Conservation (phyloP, 202 grass and related monocot species). For the Dendrocalamus latiflorus region DNA sequence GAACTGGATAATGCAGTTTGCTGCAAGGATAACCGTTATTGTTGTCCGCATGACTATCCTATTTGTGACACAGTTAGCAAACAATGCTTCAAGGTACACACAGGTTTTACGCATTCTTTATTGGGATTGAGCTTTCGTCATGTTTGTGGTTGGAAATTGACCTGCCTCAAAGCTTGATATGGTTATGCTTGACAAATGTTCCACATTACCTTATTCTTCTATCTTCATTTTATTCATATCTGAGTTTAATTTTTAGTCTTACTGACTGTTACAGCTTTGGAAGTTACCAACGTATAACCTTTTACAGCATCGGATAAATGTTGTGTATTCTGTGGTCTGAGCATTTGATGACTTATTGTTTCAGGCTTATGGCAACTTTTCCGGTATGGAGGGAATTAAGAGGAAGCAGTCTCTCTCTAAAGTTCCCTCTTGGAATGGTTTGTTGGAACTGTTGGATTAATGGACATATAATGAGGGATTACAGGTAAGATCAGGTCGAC, state of each 20-base stretch:
- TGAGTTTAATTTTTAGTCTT: background rate
- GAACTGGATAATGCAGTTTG: conserved; percentile 73
- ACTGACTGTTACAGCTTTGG: background rate
- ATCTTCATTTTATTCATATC: background rate
- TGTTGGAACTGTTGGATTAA: conserved; percentile 43
- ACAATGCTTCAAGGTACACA: conserved; percentile 55
- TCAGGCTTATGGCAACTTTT: conserved; percentile 66
- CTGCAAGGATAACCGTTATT: conserved; percentile 65
- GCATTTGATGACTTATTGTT: background rate
- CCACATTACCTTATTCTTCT: background rate
- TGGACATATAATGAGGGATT: conserved; percentile 4
- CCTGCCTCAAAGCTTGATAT: background rate
- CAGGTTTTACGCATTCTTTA: background rate
- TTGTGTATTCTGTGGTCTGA: background rate
- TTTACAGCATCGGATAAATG: background rate
- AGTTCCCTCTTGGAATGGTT: conserved; percentile 64
- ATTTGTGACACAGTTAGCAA: conserved; percentile 49
- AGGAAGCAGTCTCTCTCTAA: conserved; percentile 57
- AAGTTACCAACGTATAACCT: background rate
- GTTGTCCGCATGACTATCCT: conserved; percentile 78
- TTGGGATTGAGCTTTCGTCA: background rate
- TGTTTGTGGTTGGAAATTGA: background rate
- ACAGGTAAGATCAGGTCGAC: conserved; percentile 13
- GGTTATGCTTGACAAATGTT: background rate
- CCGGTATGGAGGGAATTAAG: conserved; percentile 44